Conservation (phyloP, 1,139 yeast genomes). For the Hyphopichia khmerensis region DNA sequence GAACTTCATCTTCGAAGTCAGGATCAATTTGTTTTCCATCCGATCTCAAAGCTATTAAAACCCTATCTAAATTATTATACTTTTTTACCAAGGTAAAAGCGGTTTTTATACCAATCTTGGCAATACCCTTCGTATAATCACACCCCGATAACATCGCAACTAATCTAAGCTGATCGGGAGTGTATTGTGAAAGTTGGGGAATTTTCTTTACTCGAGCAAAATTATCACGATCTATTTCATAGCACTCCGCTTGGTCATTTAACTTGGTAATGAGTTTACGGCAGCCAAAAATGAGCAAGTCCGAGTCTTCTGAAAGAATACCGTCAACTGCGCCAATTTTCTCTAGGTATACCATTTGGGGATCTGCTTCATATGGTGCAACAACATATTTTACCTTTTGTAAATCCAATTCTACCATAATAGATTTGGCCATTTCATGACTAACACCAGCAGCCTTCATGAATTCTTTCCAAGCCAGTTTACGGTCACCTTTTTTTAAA, state of each 20-base stretch:
- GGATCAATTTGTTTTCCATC: slow-evolving; percentile 66
- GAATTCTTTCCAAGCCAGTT: slow-evolving; percentile 65
- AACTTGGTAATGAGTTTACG: slow-evolving; percentile 73
- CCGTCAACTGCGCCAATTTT: slow-evolving; percentile 75
- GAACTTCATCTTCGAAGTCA: slow-evolving; percentile 58
- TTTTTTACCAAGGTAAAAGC: slow-evolving; percentile 65
- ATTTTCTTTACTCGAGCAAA: slow-evolving; percentile 47
- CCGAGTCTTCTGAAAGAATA: slow-evolving; percentile 92
- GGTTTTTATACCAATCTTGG: slow-evolving; percentile 76
- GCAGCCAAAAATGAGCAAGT: slow-evolving; percentile 87
- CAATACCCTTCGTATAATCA: slow-evolving; percentile 88
- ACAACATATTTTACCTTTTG: slow-evolving; percentile 70
- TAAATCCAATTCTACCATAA: slow-evolving; percentile 70
- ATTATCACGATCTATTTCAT: slow-evolving; percentile 60
- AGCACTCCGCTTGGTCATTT: slow-evolving; percentile 72
- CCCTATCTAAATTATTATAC: slow-evolving; percentile 51
- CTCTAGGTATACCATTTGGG: slow-evolving; percentile 92
- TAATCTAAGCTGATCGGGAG: slow-evolving; percentile 61
- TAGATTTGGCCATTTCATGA: slow-evolving; percentile 85
- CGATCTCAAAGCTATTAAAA: slow-evolving; percentile 55
- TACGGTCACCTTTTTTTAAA: slow-evolving; percentile 50
- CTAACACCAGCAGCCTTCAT: slow-evolving; percentile 86
- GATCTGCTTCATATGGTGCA: slow-evolving; percentile 98
- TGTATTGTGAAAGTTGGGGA: slow-evolving; percentile 45
- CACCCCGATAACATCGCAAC: slow-evolving; percentile 93